phyloP scores from a whole-genome alignment of 2,329 filamentous ascomycete species.

The Onygena corvina region DNA sequence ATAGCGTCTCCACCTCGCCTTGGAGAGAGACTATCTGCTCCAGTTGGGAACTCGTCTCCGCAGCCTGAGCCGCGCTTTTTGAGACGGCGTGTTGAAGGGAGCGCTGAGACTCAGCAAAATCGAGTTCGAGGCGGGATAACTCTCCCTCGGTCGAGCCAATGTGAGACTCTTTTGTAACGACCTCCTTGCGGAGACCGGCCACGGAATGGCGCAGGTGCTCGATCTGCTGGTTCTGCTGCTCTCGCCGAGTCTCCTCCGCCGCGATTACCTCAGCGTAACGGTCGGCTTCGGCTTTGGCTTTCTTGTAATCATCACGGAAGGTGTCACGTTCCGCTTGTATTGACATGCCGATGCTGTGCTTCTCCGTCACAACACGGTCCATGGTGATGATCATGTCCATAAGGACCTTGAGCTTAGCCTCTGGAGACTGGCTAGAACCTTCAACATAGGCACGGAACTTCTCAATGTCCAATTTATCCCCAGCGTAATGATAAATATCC shows the following conservation, averaged over 20 bases:
- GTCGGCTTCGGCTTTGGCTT: conserved; percentile 2
- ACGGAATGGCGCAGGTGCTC: background rate
- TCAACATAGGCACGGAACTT: conserved; percentile 5
- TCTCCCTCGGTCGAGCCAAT: conserved; percentile 4
- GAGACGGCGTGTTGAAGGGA: conserved; percentile 1
- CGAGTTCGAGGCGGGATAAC: background rate
- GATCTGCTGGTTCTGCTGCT: conserved; percentile 2
- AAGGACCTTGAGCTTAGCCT: background rate
- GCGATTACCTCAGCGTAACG: conserved; percentile 3
- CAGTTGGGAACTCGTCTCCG: background rate
- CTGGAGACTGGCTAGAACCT: background rate
- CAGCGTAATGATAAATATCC: conserved; percentile 4
- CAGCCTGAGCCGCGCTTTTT: conserved; percentile 1
- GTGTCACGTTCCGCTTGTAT: conserved; percentile 3
- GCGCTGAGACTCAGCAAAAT: background rate
- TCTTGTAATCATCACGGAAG: background rate
- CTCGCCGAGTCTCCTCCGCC: background rate
- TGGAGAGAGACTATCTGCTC: conserved; percentile 6
- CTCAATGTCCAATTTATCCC: conserved; percentile 3
- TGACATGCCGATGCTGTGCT: background rate
- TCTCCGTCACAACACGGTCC: conserved; percentile 1
- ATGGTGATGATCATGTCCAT: conserved; percentile 1
- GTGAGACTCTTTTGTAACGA: conserved; percentile 1
- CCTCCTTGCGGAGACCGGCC: background rate
- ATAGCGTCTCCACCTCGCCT: conserved; percentile 7